Conservation (phyloP, 2,329 filamentous ascomycete genomes). For the Davidsoniella virescens region DNA sequence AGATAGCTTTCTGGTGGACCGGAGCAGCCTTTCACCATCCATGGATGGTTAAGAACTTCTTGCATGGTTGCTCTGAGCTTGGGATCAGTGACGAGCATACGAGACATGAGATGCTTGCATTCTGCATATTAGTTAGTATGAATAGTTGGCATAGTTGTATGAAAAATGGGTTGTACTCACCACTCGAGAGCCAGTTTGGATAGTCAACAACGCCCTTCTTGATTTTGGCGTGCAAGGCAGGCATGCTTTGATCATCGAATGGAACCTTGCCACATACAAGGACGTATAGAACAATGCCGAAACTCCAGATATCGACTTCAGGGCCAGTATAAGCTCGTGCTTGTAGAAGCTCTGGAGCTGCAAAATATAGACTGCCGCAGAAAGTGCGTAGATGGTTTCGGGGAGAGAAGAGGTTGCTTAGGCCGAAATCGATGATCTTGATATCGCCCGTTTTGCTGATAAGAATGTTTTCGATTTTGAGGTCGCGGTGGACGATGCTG, state of each 20-base stretch:
- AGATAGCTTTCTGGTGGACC: constrained; percentile 79
- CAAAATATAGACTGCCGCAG: constrained; percentile 94
- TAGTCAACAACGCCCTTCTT: constrained; percentile 96
- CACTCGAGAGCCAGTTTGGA: constrained; percentile 77
- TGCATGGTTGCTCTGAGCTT: constrained; percentile 68
- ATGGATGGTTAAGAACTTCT: constrained; percentile 89
- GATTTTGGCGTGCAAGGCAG: constrained; percentile 93
- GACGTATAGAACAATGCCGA: constrained; percentile 94
- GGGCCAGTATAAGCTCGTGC: constrained; percentile 89
- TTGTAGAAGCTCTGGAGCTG: constrained; percentile 84
- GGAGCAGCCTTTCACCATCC: constrained; percentile 87
- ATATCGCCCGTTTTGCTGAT: constrained; percentile 99
- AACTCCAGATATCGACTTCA: constrained; percentile 97
- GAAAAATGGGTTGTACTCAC: constrained; percentile 35
- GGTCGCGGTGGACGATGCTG: constrained; percentile 90
- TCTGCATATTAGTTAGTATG: constrained; percentile 35
- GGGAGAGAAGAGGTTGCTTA: constrained; percentile 91
- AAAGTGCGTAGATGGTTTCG: constrained; percentile 81
- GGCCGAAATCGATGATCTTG: constrained; percentile 96
- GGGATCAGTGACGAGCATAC: constrained; percentile 93
- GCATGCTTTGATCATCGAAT: constrained; percentile 99
- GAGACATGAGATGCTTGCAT: constrained; percentile 79
- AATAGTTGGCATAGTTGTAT: background rate
- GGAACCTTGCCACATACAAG: constrained; percentile 95
- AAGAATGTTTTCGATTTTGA: constrained; percentile 98